A percentile compares a stretch with the other conserved stretches of the same genome.
Evolutionary conservation across 2,329 filamentous ascomycete species (phyloP).

Genomic region (Colletotrichum chlorophyti): DNA sequence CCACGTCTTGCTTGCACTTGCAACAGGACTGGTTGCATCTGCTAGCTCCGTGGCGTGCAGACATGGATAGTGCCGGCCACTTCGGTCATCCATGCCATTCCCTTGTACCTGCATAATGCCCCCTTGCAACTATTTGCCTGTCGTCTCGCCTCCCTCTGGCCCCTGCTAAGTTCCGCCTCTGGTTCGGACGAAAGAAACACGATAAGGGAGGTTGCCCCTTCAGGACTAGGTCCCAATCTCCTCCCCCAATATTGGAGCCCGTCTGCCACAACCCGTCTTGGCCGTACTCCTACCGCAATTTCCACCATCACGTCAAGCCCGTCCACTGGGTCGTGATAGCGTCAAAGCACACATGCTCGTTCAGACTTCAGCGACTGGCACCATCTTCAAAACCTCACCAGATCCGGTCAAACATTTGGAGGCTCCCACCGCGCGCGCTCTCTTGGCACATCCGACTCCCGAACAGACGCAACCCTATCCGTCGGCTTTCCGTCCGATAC

Average conservation of each 20-base stretch:
- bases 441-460: slow-evolving; percentile 8
- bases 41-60: slow-evolving; percentile 23
- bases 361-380: too few species aligned
- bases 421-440: slow-evolving; percentile 5
- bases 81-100: slow-evolving; percentile 19
- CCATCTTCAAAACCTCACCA: neutral
- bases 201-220: slow-evolving; percentile 25
- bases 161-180: neutral
- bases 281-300: slow-evolving; percentile 21
- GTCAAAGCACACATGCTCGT: too few species aligned
- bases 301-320: slow-evolving; percentile 24
- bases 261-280: slow-evolving; percentile 21
- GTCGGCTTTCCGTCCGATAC: slow-evolving; percentile 12
- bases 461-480: neutral
- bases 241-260: neutral
- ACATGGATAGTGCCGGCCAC: slow-evolving; percentile 13
- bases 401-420: neutral
- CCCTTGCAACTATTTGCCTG: neutral
- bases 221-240: slow-evolving; percentile 13
- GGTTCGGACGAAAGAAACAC: neutral
- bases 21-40: too few species aligned
- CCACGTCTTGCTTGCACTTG: slow-evolving; percentile 8
- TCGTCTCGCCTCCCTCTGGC: neutral
- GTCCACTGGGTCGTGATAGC: slow-evolving; percentile 9
- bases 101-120: slow-evolving; percentile 28